phyloP scores from a whole-genome alignment of 163 green algal species.

The Chlorella variabilis region DNA sequence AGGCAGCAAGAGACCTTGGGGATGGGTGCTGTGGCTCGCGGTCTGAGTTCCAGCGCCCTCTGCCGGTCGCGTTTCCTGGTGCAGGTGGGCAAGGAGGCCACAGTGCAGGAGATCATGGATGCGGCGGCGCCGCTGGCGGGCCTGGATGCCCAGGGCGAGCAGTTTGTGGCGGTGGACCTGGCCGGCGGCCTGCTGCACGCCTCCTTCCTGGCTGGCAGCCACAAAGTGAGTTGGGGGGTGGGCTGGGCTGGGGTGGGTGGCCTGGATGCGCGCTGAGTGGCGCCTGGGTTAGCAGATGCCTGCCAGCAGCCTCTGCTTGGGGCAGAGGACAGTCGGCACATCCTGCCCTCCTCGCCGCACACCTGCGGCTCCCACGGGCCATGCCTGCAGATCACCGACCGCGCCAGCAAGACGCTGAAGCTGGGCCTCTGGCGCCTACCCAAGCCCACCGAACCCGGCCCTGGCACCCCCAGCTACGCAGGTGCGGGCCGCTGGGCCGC shows the following conservation, averaged over 20 bases:
- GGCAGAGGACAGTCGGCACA: too few relatives aligned
- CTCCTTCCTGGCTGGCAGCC: neutral
- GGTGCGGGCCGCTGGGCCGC: neutral
- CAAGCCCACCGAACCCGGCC: neutral
- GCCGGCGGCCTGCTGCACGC: neutral
- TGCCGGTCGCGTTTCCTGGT: neutral
- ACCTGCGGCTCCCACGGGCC: too few relatives aligned
- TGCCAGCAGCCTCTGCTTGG: too few relatives aligned
- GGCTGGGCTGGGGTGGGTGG: neutral
- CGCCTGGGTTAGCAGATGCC: neutral
- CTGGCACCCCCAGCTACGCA: neutral
- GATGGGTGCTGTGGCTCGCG: neutral
- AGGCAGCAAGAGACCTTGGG: neutral
- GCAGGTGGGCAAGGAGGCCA: neutral
- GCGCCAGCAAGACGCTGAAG: neutral
- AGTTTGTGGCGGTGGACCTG: slow-evolving; percentile 2
- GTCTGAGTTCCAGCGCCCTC: neutral
- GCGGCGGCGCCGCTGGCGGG: slow-evolving; percentile 8
- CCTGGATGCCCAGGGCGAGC: neutral
- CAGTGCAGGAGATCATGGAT: neutral
- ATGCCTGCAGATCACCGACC: slow-evolving; percentile 12
- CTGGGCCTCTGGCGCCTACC: slow-evolving; percentile 29
- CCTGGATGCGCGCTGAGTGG: neutral
- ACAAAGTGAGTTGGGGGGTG: neutral
- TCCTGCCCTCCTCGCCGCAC: too few relatives aligned